Evolutionary conservation across 192 early-diverging fungal genomes (phyloP).

Genomic region (Coemansia sp.): DNA sequence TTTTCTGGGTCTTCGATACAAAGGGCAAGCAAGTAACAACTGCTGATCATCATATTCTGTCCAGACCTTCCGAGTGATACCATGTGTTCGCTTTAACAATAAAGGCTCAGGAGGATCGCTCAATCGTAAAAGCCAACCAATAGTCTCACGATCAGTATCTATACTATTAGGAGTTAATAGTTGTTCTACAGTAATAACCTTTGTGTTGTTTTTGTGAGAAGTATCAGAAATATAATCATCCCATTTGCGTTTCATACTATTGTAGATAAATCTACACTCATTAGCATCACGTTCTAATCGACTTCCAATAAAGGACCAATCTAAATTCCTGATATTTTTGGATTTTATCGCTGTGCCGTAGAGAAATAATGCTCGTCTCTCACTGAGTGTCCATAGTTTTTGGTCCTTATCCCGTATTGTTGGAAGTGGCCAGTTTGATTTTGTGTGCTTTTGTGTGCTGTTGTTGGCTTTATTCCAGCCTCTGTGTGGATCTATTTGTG

Average conservation of each 20-base stretch:
- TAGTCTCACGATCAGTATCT: neutral
- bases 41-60: neutral
- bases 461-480: neutral
- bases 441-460: neutral
- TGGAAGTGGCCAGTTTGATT: neutral
- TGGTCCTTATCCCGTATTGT: neutral
- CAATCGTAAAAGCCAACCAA: neutral
- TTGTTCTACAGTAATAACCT: no score
- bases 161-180: neutral
- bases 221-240: neutral
- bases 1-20: neutral
- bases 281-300: slow-evolving; percentile 9
- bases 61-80: neutral
- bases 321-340: neutral
- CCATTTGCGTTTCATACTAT: slow-evolving; percentile 6
- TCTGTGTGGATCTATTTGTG: slow-evolving; percentile 7
- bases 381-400: slow-evolving; percentile 19
- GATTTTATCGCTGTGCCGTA: slow-evolving; percentile 5
- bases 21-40: neutral
- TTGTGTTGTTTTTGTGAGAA: no score
- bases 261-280: slow-evolving; percentile 11
- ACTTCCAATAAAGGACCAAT: slow-evolving; percentile 4
- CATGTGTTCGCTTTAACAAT: neutral
- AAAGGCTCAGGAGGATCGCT: neutral
- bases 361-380: slow-evolving; percentile 24